Evolutionary conservation across 805 yeast genomes (phyloP), one percentile per base, ranked within the genome.

Genomic region (Candida pini): DNA sequence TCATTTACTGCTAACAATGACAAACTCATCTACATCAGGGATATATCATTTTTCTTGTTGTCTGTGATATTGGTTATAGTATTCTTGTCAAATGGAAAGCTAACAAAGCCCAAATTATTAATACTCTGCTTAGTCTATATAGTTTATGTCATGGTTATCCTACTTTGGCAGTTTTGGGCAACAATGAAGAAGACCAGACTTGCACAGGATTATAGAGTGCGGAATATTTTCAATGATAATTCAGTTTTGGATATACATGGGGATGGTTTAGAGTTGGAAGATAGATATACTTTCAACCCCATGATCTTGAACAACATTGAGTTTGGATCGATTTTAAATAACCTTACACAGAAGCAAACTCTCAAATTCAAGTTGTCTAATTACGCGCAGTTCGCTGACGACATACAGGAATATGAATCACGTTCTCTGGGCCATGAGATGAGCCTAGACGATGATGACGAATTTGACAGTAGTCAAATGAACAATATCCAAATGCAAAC

Each of bases 91-190:
- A 76, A 72, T 50, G 81, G 81, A 0, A 56, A 58, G 8, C 56
- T 92, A 8, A 63, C 69, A 27, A 49, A 69, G 10, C 46, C 64
- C 55, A 80, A 77, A 44, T 78, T 92, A 43, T 25, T 68, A 1
- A 42, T 69, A 7, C 68, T 89, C 67, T 62, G 82, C 1, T 37
- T 52, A 0, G 54, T 78, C 2, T 90, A 90, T 52, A 36, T 72
- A 0, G 35, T 57, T 0, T 89, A 88, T 50, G 90, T 84, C 1
- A 33, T 65, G 44, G 50, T 79, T 56, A 62, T 67, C 16, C 51
- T 69, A 3, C 23, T 53, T 14, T 60, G 75, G 67, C 72, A 72
- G 41, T 61, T 63, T 61, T 25, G 45, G 7, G 26, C 45, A 2
- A 35, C 46, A n/a, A 28, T 20, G 4, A 45, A 41, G 17, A 40